Percentiles rank a stretch among this genome's conserved stretches.
phyloP scores from a whole-genome alignment of 768 basidiomycete species.

The Kwoniella sp. region DNA sequence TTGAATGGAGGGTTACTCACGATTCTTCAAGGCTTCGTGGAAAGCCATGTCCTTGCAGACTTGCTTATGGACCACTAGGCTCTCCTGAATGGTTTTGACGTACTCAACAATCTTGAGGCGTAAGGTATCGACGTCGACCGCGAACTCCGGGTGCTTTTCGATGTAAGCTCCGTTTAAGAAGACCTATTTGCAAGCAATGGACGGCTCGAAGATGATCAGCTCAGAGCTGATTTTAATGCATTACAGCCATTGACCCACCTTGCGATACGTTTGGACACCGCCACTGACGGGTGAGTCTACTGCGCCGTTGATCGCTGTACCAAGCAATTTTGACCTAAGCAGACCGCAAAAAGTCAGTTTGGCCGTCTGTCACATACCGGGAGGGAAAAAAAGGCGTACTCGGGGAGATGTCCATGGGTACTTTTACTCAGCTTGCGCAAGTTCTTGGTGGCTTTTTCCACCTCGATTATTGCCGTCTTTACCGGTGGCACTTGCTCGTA shows the following conservation, averaged over 20 bases:
- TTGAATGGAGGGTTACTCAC: too few relatives aligned
- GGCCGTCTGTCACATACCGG: too few relatives aligned
- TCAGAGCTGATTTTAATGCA: neutral
- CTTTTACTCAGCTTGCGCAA: conserved; percentile 20
- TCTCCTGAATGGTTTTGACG: conserved; percentile 79
- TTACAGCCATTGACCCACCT: conserved; percentile 42
- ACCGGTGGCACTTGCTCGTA: conserved; percentile 81
- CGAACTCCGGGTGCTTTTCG: conserved; percentile 69
- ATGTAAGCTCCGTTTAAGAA: conserved; percentile 77
- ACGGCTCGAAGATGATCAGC: neutral
- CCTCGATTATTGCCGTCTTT: conserved; percentile 77
- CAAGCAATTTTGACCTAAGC: conserved; percentile 63
- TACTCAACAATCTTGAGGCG: conserved; percentile 64
- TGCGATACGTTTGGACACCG: conserved; percentile 77
- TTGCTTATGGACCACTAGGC: conserved; percentile 77
- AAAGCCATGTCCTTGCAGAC: conserved; percentile 91
- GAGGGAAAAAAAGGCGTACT: conserved; percentile 25
- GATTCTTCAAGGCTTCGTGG: conserved; percentile 77
- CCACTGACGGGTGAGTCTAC: conserved; percentile 79
- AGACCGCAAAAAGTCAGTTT: conserved; percentile 4
- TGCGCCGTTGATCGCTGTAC: conserved; percentile 82
- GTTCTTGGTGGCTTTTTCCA: conserved; percentile 71
- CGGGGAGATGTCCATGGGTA: conserved; percentile 24
- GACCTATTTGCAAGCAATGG: conserved; percentile 42
- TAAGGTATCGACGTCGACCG: conserved; percentile 71